Base-by-base conservation (phyloP, 1,284 basidiomycete genomes). In the Ceratorhiza oryzae-sativae region DNA sequence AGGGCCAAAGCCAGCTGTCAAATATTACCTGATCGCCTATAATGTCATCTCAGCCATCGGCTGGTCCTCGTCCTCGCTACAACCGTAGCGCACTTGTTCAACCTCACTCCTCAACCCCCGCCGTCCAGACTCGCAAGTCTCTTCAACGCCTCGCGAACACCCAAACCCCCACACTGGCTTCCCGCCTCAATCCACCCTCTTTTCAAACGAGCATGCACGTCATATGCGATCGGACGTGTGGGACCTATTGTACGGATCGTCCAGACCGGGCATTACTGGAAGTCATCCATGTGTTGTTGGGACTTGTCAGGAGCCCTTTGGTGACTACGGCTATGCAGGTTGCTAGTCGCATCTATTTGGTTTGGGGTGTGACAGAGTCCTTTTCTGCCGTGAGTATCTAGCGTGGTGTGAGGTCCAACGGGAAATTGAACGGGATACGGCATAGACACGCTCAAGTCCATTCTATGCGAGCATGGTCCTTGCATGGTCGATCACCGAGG, bases 401-500 rank as follows among this genome's bases (percentile, higher is more conserved):
- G 32, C 45, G 10, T 36, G 4, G 36, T 3, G 9, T 6, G 36
- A 39, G 36, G 13, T 39, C 8, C 8, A 39, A 13, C 13, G 20
- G 25, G 32, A n/a, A 10, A 56, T 18, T 56, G 4, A 56, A 6
- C 18, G 10, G 15, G n/a, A 39, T 5, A 10, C n/a, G 2, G 20
- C n/a, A 13, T 78, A 91, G 91, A 88, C 89, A 18, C 90, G 88
- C 75, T 80, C 84, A 3, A 91, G 88, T 78, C 93, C 97, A 1
- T 81, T 95, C 39, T 98, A 93, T 83, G 88, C 93, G 2, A 90
- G 90, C 61, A 97, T 98, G 94, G 87, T 98, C 67, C 82, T 97
- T 75, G 94, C 97, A 0, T 99, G 97, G 97, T 90, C 92, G 1
- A 77, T 92, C 72, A 95, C 95, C 48, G 97, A 99, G 80, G 87